Percentiles rank a stretch among this genome's conserved stretches.
Evolutionary conservation across 495 filamentous ascomycete genomes (phyloP).

Genomic region (Daldinia caldariorum): DNA sequence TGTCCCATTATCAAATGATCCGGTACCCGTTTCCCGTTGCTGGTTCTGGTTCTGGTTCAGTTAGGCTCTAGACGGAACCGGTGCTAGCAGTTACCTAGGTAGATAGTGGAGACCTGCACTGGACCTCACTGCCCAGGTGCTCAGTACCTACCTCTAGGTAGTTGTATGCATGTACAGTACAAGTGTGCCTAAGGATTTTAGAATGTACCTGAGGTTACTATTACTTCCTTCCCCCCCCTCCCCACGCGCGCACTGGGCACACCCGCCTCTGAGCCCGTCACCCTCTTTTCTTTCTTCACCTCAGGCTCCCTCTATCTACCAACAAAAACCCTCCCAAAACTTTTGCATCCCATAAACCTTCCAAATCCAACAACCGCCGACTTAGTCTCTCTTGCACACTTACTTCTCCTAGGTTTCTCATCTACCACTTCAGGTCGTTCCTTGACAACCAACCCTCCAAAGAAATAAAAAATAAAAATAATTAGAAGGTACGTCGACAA

Average conservation of each 20-base stretch:
- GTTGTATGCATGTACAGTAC: background rate
- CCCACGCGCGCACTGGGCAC: slow-evolving; percentile 33
- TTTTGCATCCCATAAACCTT: slow-evolving; percentile 51
- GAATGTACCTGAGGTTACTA: slow-evolving; percentile 12
- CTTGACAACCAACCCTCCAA: slow-evolving; percentile 18
- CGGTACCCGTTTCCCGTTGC: slow-evolving; percentile 9
- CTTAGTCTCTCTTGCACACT: slow-evolving; percentile 33
- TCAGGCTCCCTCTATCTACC: slow-evolving; percentile 36
- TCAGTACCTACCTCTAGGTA: slow-evolving; percentile 9
- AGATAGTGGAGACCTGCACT: too few species aligned
- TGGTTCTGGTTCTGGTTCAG: slow-evolving; percentile 8
- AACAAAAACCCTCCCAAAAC: slow-evolving; percentile 52
- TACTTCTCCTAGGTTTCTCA: slow-evolving; percentile 53
- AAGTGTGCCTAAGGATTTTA: slow-evolving; percentile 4
- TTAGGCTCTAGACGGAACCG: slow-evolving; percentile 35
- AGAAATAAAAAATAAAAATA: slow-evolving; percentile 17
- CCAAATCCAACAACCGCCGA: slow-evolving; percentile 49
- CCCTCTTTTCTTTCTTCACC: slow-evolving; percentile 33
- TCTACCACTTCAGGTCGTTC: slow-evolving; percentile 44
- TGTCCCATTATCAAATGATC: slow-evolving; percentile 41
- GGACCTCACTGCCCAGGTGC: too few species aligned
- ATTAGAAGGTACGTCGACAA: slow-evolving; percentile 29
- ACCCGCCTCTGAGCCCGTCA: slow-evolving; percentile 21
- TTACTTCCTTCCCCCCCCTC: slow-evolving; percentile 15
- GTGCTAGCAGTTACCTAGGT: slow-evolving; percentile 11